These are phyloP conservation scores for Fraxinus platypoda DNA, from an alignment of 305 asterid genomes.

Conservation along the genomic window DNA sequence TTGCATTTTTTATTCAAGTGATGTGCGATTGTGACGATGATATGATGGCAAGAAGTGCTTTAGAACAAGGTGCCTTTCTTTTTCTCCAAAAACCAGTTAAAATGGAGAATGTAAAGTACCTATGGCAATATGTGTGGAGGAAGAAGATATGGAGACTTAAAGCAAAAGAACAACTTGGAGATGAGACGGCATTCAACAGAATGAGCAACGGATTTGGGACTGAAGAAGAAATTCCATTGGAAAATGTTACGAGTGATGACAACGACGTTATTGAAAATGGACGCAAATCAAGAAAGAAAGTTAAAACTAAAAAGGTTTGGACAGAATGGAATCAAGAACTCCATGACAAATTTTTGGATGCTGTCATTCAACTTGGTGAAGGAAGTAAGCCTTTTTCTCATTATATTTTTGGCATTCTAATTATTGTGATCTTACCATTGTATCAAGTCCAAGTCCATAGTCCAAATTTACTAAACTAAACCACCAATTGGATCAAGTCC, in stretches of 20 bases:
- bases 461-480: no score
- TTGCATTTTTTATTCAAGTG: slow-evolving; percentile 26
- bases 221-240: neutral
- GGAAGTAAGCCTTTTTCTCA: slow-evolving; percentile 46
- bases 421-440: neutral
- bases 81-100: slow-evolving; percentile 37
- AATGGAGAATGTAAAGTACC: slow-evolving; percentile 13
- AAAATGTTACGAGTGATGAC: neutral
- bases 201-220: neutral
- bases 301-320: slow-evolving; percentile 28
- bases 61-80: slow-evolving; percentile 47
- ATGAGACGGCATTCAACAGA: neutral
- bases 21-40: slow-evolving; percentile 32
- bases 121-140: slow-evolving; percentile 49
- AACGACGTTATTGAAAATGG: neutral
- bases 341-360: slow-evolving; percentile 43
- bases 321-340: slow-evolving; percentile 59
- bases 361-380: slow-evolving; percentile 46
- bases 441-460: no score
- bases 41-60: slow-evolving; percentile 17
- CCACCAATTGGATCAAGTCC: no score
- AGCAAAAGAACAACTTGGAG: neutral
- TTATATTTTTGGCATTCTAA: neutral
- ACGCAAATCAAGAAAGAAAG: neutral
- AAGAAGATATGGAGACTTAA: slow-evolving; percentile 5